These are phyloP conservation scores for Metschnikowia baotianmanensis DNA, from an alignment of 805 yeast species.

Conservation along the genomic window DNA sequence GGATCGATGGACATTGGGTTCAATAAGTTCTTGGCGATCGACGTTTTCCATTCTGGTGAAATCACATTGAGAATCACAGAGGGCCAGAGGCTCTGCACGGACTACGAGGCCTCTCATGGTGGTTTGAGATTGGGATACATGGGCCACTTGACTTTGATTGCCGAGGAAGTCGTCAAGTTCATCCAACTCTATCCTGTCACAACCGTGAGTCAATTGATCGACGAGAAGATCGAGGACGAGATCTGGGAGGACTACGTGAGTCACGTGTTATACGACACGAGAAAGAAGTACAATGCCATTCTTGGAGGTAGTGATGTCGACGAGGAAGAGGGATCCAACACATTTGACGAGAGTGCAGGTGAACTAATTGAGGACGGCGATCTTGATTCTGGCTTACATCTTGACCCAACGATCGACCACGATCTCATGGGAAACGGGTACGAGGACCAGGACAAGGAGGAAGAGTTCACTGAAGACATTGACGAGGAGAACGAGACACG, in stretches of 20 bases:
- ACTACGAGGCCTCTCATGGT: slow-evolving; percentile 25
- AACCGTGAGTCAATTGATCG: slow-evolving; percentile 37
- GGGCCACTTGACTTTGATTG: slow-evolving; percentile 32
- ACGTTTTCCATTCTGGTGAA: slow-evolving; percentile 53
- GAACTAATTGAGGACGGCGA: slow-evolving; percentile 37
- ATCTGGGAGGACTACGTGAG: slow-evolving; percentile 84
- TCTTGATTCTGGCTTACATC: slow-evolving; percentile 28
- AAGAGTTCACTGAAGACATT: slow-evolving; percentile 19
- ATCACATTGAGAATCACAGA: slow-evolving; percentile 41
- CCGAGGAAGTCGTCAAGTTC: slow-evolving; percentile 32
- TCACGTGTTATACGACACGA: slow-evolving; percentile 77
- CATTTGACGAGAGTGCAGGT: slow-evolving; percentile 33
- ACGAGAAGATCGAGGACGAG: slow-evolving; percentile 36
- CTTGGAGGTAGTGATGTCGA: slow-evolving; percentile 68
- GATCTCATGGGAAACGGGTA: slow-evolving; percentile 29
- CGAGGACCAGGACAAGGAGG: slow-evolving; percentile 25
- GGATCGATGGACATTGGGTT: slow-evolving; percentile 51
- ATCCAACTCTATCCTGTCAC: slow-evolving; percentile 38
- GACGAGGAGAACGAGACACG: slow-evolving; percentile 12
- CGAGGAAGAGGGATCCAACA: slow-evolving; percentile 28
- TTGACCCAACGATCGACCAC: slow-evolving; percentile 31
- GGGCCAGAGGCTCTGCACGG: slow-evolving; percentile 42
- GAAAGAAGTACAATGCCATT: slow-evolving; percentile 92
- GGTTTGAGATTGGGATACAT: slow-evolving; percentile 30
- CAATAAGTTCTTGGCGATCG: slow-evolving; percentile 47